A percentile compares a stretch with the other conserved stretches of the same genome.
These are phyloP conservation scores for Durotheca rogersii DNA, from an alignment of 495 filamentous ascomycete species.

Conservation along the genomic window DNA sequence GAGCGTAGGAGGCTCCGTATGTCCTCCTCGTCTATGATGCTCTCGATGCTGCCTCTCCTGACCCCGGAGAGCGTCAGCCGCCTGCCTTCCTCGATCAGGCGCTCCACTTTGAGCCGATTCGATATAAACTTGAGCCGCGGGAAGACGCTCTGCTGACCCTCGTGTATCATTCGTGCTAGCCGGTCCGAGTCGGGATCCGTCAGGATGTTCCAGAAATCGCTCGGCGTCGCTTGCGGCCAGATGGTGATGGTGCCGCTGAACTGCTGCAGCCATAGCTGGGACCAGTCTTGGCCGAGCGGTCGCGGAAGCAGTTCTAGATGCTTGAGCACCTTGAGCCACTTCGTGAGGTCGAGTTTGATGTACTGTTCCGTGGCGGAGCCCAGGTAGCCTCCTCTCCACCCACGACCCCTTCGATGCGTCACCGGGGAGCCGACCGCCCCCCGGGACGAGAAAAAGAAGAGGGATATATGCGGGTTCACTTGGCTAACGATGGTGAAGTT, in stretches of 20 bases:
- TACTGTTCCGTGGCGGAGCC: slow-evolving; percentile 91
- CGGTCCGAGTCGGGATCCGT: slow-evolving; percentile 73
- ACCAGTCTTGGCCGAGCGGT: slow-evolving; percentile 94
- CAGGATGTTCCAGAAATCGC: slow-evolving; percentile 84
- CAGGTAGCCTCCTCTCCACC: slow-evolving; percentile 94
- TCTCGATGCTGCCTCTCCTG: slow-evolving; percentile 46
- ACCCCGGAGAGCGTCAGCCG: slow-evolving; percentile 49
- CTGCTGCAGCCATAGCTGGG: slow-evolving; percentile 89
- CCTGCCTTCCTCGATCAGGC: slow-evolving; percentile 72
- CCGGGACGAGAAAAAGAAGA: slow-evolving; percentile 96
- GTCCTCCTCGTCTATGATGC: slow-evolving; percentile 49
- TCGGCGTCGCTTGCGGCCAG: slow-evolving; percentile 74
- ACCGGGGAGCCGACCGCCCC: slow-evolving; percentile 90
- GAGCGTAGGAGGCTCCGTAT: slow-evolving; percentile 36
- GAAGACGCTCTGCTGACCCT: slow-evolving; percentile 82
- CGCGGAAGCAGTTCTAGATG: slow-evolving; percentile 90
- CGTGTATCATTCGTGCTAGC: slow-evolving; percentile 82
- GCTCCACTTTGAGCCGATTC: slow-evolving; percentile 83
- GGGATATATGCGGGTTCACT: slow-evolving; percentile 95
- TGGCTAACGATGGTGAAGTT: slow-evolving; percentile 95
- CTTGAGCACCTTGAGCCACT: slow-evolving; percentile 92
- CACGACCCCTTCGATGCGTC: slow-evolving; percentile 87
- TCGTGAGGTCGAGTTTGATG: slow-evolving; percentile 90
- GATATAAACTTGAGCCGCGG: slow-evolving; percentile 87
- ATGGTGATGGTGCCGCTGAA: slow-evolving; percentile 95